Evolutionary conservation across 176 grass and related monocot genomes (phyloP).

Genomic region (Eremochloa ophiuroides): DNA sequence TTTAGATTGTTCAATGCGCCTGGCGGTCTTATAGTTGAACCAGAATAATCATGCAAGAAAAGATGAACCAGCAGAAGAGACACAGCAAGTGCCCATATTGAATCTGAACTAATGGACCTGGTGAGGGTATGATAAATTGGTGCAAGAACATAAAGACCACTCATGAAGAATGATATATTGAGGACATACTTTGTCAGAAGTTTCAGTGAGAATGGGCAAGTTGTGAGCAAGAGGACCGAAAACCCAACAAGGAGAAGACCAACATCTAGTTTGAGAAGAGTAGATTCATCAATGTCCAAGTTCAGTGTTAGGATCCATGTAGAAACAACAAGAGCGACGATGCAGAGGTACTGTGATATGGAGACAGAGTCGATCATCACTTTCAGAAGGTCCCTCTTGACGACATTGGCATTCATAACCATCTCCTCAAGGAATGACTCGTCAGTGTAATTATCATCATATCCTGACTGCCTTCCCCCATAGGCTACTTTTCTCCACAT

Average conservation of each 20-base stretch:
- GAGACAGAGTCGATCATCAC: slow-evolving; percentile 74
- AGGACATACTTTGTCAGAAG: slow-evolving; percentile 68
- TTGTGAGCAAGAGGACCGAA: slow-evolving; percentile 57
- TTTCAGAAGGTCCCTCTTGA: slow-evolving; percentile 78
- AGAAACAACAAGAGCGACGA: slow-evolving; percentile 79
- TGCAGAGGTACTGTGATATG: slow-evolving; percentile 86
- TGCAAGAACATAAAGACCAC: slow-evolving; percentile 83
- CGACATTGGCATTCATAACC: slow-evolving; percentile 97
- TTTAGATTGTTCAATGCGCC: slow-evolving; percentile 85
- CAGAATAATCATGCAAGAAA: slow-evolving; percentile 91
- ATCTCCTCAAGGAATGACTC: slow-evolving; percentile 89
- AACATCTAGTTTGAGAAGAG: slow-evolving; percentile 78
- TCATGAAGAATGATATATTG: slow-evolving; percentile 85
- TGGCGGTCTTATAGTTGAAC: slow-evolving; percentile 87
- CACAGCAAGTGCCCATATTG: slow-evolving; percentile 72
- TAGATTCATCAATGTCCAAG: slow-evolving; percentile 62
- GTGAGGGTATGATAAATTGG: slow-evolving; percentile 89
- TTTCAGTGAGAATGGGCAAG: slow-evolving; percentile 51
- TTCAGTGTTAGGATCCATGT: slow-evolving; percentile 72
- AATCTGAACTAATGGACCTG: slow-evolving; percentile 95
- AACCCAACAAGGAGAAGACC: slow-evolving; percentile 72
- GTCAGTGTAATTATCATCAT: slow-evolving; percentile 73
- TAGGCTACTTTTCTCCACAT: slow-evolving; percentile 93
- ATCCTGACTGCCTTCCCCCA: slow-evolving; percentile 77
- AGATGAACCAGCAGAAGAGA: slow-evolving; percentile 88